Conservation (phyloP, 306 rosid genomes). For the Carpinus fangiana region DNA sequence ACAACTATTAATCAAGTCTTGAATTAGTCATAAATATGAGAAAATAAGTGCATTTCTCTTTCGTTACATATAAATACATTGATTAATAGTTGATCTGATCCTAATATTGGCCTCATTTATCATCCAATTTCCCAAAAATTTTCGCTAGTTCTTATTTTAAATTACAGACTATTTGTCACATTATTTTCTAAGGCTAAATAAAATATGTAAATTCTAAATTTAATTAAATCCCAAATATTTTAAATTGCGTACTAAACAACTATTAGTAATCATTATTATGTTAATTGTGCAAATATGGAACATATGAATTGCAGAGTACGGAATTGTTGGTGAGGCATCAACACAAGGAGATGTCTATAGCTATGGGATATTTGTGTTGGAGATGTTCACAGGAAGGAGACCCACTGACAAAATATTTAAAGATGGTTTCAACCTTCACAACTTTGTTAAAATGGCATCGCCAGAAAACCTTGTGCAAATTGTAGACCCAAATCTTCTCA, state of each 20-base stretch:
- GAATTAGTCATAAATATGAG: not conserved
- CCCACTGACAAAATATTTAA: conserved; percentile 28
- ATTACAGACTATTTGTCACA: no score
- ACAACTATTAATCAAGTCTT: no score
- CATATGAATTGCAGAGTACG: not conserved
- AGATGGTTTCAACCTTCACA: conserved; percentile 25
- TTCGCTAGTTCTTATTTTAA: no score
- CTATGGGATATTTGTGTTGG: conserved; percentile 42
- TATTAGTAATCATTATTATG: not conserved
- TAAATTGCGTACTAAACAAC: no score
- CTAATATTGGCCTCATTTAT: no score
- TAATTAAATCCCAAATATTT: no score
- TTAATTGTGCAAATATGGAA: not conserved
- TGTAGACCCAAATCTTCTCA: conserved; percentile 34
- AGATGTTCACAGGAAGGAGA: conserved; percentile 27
- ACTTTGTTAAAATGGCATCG: conserved; percentile 23
- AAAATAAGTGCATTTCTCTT: no score
- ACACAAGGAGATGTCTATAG: conserved; percentile 34
- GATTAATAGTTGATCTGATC: no score
- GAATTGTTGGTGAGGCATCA: conserved; percentile 12
- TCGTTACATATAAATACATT: no score
- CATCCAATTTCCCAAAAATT: no score
- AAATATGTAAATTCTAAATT: no score
- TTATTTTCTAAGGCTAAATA: no score
- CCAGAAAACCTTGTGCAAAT: conserved; percentile 26